Percentiles rank a stretch among this genome's conserved stretches.
phyloP scores from a whole-genome alignment of 305 asterid species.

The Fraxinus latifolia region DNA sequence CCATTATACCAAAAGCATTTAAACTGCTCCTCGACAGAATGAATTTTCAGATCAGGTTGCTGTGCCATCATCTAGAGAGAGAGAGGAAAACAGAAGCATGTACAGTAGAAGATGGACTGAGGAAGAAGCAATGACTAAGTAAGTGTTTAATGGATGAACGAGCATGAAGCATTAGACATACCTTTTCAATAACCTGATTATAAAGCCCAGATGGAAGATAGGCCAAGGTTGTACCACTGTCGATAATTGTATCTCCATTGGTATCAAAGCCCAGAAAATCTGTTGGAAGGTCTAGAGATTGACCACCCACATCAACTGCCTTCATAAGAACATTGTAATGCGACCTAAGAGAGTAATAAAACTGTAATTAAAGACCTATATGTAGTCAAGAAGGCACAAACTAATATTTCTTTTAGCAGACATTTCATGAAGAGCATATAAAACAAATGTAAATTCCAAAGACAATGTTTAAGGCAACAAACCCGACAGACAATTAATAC shows the following conservation, averaged over 20 bases:
- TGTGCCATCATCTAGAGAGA: constrained; percentile 45
- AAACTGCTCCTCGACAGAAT: constrained; percentile 58
- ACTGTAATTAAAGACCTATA: constrained; percentile 1
- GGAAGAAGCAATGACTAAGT: background rate
- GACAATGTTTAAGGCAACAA: background rate
- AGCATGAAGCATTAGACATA: constrained; percentile 18
- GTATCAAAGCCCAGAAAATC: constrained; percentile 34
- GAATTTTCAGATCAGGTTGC: constrained; percentile 56
- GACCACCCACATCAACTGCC: constrained; percentile 54
- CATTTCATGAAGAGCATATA: constrained; percentile 1
- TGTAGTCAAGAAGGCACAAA: background rate
- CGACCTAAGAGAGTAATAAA: constrained; percentile 20
- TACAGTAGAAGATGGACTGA: background rate
- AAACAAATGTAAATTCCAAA: background rate
- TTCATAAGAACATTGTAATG: constrained; percentile 56
- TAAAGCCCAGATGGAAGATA: constrained; percentile 57
- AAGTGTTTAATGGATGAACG: background rate
- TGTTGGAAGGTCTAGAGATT: constrained; percentile 36
- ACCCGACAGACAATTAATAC: background rate
- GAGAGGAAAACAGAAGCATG: background rate
- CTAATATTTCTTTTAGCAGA: background rate
- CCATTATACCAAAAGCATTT: constrained; percentile 53
- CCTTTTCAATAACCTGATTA: constrained; percentile 49
- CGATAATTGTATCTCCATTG: constrained; percentile 54
- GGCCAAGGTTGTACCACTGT: constrained; percentile 78